Percentiles rank a stretch among this genome's conserved stretches.
Evolutionary conservation across 2,329 filamentous ascomycete species (phyloP).

Genomic region (Penicillium italicum): DNA sequence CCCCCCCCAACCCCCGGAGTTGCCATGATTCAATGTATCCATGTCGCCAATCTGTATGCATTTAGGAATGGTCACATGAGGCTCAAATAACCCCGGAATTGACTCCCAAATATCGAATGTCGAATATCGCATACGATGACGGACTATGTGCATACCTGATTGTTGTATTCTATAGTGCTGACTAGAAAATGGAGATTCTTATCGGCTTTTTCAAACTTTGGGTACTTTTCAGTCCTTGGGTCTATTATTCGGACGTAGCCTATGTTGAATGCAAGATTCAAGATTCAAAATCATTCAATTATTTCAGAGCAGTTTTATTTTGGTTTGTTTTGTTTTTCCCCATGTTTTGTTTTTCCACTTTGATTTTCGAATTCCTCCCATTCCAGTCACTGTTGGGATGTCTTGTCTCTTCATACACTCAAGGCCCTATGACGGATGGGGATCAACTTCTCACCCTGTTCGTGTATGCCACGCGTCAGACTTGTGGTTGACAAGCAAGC

Average conservation of each 20-base stretch:
- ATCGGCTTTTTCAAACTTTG: background rate
- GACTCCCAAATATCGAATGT: background rate
- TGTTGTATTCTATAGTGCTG: background rate
- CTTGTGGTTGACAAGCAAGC: background rate
- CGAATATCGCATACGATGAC: background rate
- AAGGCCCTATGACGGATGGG: too few relatives aligned
- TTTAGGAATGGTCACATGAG: background rate
- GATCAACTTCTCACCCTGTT: background rate
- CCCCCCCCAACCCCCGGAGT: background rate
- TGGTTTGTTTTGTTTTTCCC: background rate
- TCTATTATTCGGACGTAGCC: background rate
- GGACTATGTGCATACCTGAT: background rate
- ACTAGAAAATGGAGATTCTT: background rate
- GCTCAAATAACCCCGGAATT: background rate
- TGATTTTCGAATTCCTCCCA: background rate
- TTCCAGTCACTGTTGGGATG: background rate
- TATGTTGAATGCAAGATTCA: background rate
- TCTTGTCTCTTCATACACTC: background rate
- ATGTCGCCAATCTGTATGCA: constrained; percentile 4
- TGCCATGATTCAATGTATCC: constrained; percentile 3
- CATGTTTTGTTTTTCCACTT: background rate
- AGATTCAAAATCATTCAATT: background rate
- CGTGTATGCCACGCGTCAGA: background rate
- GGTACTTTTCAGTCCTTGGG: background rate
- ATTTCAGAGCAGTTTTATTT: background rate